A percentile compares a stretch with the other conserved stretches of the same genome.
Evolutionary conservation across 2,329 filamentous ascomycete genomes (phyloP).

Genomic region (Pleomassaria siparia): DNA sequence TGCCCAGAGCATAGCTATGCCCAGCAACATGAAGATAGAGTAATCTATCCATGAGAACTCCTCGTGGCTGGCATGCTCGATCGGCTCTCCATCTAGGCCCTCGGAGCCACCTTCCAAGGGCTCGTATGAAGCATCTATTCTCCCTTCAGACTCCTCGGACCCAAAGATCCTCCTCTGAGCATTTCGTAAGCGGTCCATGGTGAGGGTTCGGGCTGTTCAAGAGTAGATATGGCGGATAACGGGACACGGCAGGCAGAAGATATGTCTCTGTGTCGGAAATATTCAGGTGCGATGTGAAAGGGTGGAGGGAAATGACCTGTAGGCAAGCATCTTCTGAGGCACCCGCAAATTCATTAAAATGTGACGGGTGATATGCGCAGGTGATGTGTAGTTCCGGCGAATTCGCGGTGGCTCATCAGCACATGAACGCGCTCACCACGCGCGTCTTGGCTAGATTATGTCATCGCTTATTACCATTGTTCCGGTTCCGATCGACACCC

Average conservation of each 20-base stretch:
- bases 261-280: neutral
- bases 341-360: neutral
- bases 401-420: neutral
- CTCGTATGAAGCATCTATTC: constrained; percentile 32
- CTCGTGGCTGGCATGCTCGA: constrained; percentile 24
- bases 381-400: constrained; percentile 6
- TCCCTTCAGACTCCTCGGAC: neutral
- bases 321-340: constrained; percentile 26
- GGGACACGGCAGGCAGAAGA: neutral
- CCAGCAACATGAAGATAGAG: constrained; percentile 78
- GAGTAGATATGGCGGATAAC: neutral
- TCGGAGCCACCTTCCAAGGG: constrained; percentile 42
- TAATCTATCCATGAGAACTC: constrained; percentile 86
- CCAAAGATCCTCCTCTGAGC: constrained; percentile 25
- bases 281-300: constrained; percentile 12
- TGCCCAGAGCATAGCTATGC: constrained; percentile 95
- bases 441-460: constrained; percentile 1
- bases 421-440: constrained; percentile 5
- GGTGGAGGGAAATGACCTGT: neutral
- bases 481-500: neutral
- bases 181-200: constrained; percentile 40
- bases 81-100: constrained; percentile 35
- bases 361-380: constrained; percentile 1
- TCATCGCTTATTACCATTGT: constrained; percentile 3
- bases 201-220: constrained; percentile 7